phyloP scores from a whole-genome alignment of 805 yeast genomes.

The Myxozyma vanderwaltii region DNA sequence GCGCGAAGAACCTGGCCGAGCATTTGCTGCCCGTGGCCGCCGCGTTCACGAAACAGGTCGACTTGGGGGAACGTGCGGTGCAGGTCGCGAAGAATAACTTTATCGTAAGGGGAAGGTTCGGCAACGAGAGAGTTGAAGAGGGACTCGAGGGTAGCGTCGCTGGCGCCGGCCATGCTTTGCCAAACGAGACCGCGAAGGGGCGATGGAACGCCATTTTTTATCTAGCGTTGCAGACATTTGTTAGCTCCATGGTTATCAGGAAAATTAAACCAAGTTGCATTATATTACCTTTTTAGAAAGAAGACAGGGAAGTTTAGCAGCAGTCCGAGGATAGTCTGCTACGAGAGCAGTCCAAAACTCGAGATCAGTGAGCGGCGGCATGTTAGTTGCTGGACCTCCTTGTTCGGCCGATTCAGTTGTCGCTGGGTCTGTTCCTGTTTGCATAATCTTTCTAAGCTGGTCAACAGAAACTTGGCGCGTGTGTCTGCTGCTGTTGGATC shows the following conservation, averaged over 20 bases:
- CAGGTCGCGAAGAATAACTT: constrained; percentile 58
- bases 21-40: constrained; percentile 48
- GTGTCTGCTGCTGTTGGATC: background rate
- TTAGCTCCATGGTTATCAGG: background rate
- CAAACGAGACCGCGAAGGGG: constrained; percentile 44
- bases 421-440: constrained; percentile 3
- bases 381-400: background rate
- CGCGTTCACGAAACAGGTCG: constrained; percentile 49
- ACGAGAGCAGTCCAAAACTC: constrained; percentile 44
- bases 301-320: constrained; percentile 39
- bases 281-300: constrained; percentile 40
- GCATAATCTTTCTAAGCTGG: constrained; percentile 20
- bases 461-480: constrained; percentile 20
- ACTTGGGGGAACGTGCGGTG: constrained; percentile 62
- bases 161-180: constrained; percentile 41
- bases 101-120: constrained; percentile 49
- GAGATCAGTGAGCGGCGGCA: constrained; percentile 36
- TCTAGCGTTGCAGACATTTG: constrained; percentile 4
- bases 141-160: constrained; percentile 39
- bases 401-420: background rate
- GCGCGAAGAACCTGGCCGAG: constrained; percentile 62
- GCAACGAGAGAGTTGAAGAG: constrained; percentile 46
- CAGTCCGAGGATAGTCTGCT: constrained; percentile 41
- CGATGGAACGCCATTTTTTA: constrained; percentile 42
- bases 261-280: too few species aligned